Base-by-base conservation (phyloP, 345 rosid genomes). In the Noccaea bulbosa region DNA sequence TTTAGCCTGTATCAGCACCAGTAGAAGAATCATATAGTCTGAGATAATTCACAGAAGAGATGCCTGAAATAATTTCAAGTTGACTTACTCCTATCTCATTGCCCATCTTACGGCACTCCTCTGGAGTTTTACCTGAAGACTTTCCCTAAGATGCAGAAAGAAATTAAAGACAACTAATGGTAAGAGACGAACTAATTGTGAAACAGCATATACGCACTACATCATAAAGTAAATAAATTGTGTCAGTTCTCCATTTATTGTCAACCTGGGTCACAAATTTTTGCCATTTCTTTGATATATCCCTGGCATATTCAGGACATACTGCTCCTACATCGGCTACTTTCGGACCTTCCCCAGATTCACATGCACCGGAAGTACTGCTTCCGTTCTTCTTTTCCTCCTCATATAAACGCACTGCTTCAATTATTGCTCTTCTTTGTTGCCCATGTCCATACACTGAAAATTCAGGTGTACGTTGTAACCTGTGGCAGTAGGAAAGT, bases 361-460 rank as follows among this genome's bases (percentile, higher is more conserved):
- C 82, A 71, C 79, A 71, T 58, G 75, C 76, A 51, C 58, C 77
- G 4, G 67, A 44, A 54, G 69, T 73, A 44, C 56, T 72, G 47
- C 73, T 43, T 67, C 34, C 73, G 56, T 53, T 72, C 62, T 70
- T 70, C 32, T 83, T 89, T 80, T 80, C 97, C 54, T 81, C 84
- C 68, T 85, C 93, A 30, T 79, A 73, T 71, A 93, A 61, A 65
- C 98, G 85, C 74, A 85, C 73, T 15, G 98, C 98, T 83, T 93
- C 98, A 77, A 90, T 87, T 56, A 90, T 81, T 79, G 97, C 97
- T 83, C 92, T 83, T 80, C 98, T 87, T 78, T 93, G 97, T 74
- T 90, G 98, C 65, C 96, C 92, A 67, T 86, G 93, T 33, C 97
- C 97, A 79, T 83, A 93, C 69, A 93, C 81, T 75, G 86, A 81